These are phyloP conservation scores for Cystofilobasidium macerans DNA, from an alignment of 768 basidiomycete species.

Conservation along the genomic window DNA sequence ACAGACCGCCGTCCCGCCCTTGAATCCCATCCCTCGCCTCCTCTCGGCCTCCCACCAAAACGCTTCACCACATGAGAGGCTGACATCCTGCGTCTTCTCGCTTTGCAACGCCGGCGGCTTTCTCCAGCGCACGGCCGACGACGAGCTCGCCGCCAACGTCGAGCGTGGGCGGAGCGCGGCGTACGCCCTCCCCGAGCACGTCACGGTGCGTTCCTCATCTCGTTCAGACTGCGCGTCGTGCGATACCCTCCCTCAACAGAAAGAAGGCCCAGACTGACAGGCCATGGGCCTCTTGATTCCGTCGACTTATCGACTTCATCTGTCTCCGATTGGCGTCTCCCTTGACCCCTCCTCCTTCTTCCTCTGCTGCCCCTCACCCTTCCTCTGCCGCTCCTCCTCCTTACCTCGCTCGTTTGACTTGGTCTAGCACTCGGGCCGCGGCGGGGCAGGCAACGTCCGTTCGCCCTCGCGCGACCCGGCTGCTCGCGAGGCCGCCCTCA, in stretches of 20 bases:
- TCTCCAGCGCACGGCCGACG: slow-evolving; percentile 1
- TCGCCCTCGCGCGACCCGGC: slow-evolving; percentile 25
- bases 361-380: too few relatives aligned
- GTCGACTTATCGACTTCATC: too few relatives aligned
- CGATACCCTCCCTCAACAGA: too few relatives aligned
- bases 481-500: slow-evolving; percentile 1
- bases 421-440: slow-evolving; percentile 15
- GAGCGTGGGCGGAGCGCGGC: slow-evolving; percentile 13
- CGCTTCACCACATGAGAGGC: too few relatives aligned
- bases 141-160: slow-evolving; percentile 1
- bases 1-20: too few relatives aligned
- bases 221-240: background rate
- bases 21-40: too few relatives aligned
- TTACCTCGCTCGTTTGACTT: background rate
- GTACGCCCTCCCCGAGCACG: background rate
- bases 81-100: background rate
- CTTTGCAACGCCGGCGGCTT: background rate
- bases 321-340: too few relatives aligned
- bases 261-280: too few relatives aligned
- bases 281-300: too few relatives aligned
- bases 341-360: too few relatives aligned
- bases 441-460: slow-evolving; percentile 18
- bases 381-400: too few relatives aligned
- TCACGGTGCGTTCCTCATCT: background rate
- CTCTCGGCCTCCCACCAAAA: too few relatives aligned